Conservation (phyloP, 169 alveolate species). For the Babesia ovis region DNA sequence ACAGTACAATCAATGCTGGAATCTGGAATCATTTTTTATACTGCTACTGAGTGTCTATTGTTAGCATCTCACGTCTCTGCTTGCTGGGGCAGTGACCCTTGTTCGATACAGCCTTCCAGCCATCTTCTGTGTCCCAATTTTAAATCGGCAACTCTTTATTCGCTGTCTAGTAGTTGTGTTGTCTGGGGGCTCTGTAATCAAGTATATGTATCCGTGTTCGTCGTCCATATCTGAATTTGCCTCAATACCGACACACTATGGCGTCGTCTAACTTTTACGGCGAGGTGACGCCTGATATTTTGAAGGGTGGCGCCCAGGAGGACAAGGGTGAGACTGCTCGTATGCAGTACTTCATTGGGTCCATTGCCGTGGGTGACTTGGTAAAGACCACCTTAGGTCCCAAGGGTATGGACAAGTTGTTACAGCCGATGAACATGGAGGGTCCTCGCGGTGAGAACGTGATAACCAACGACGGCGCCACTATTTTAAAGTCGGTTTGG, state of each 20-base stretch:
- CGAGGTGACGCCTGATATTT: conserved; percentile 90
- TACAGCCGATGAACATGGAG: conserved; percentile 89
- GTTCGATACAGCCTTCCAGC: background rate
- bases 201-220: too few relatives aligned
- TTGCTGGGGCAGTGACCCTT: conserved; percentile 34
- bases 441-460: conserved; percentile 88
- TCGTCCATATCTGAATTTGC: background rate
- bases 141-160: background rate
- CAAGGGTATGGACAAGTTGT: conserved; percentile 97
- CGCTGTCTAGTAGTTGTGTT: background rate
- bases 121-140: background rate
- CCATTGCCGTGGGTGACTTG: conserved; percentile 99
- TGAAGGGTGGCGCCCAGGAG: conserved; percentile 93
- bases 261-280: conserved; percentile 44
- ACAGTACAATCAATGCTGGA: too few relatives aligned
- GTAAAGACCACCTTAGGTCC: conserved; percentile 98
- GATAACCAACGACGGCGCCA: conserved; percentile 99
- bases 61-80: conserved; percentile 15
- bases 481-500: conserved; percentile 96
- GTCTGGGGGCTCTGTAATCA: too few relatives aligned
- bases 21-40: too few relatives aligned
- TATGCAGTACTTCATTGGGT: conserved; percentile 96
- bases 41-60: too few relatives aligned
- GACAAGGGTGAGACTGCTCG: conserved; percentile 95
- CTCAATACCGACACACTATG: conserved; percentile 33